phyloP scores from a whole-genome alignment of 2,329 filamentous ascomycete species.

The Rhinocladiella similis region DNA sequence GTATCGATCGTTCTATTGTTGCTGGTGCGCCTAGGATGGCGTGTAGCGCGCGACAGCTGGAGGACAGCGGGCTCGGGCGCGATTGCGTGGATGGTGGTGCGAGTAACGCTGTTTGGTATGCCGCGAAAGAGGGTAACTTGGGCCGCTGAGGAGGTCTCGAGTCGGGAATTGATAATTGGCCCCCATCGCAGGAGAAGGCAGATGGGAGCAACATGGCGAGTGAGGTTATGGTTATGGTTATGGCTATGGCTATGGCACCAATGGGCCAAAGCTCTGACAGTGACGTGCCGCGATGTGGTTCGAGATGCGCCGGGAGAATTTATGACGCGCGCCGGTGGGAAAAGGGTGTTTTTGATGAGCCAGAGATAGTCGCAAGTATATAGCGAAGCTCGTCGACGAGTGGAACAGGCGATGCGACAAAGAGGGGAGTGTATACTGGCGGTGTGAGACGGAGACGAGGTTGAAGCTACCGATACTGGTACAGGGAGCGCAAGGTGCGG shows the following conservation, averaged over 20 bases:
- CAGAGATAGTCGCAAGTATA: constrained; percentile 7
- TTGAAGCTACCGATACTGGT: too few species aligned
- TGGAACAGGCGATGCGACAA: constrained; percentile 1
- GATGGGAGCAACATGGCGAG: constrained; percentile 45
- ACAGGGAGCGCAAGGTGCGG: neutral
- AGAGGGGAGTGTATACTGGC: neutral
- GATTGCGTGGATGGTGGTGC: constrained; percentile 33
- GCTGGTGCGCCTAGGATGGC: constrained; percentile 30
- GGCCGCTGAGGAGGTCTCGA: constrained; percentile 16
- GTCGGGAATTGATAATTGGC: constrained; percentile 26
- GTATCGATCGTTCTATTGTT: constrained; percentile 31
- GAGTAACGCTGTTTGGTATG: constrained; percentile 34
- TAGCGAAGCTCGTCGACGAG: constrained; percentile 8
- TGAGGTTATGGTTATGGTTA: too few species aligned
- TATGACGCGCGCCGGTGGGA: constrained; percentile 2
- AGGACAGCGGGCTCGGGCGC: constrained; percentile 40
- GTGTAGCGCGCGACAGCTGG: constrained; percentile 31
- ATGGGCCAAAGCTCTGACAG: constrained; percentile 13
- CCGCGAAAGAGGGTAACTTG: constrained; percentile 36
- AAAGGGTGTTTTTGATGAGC: neutral
- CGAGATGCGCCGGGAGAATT: constrained; percentile 16
- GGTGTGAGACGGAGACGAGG: constrained; percentile 11
- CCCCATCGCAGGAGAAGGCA: constrained; percentile 44
- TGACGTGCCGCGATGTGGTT: constrained; percentile 2
- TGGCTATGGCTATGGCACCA: neutral